phyloP scores from a whole-genome alignment of 192 early-diverging fungal genomes.

The Gorgonomyces haynaldii region DNA sequence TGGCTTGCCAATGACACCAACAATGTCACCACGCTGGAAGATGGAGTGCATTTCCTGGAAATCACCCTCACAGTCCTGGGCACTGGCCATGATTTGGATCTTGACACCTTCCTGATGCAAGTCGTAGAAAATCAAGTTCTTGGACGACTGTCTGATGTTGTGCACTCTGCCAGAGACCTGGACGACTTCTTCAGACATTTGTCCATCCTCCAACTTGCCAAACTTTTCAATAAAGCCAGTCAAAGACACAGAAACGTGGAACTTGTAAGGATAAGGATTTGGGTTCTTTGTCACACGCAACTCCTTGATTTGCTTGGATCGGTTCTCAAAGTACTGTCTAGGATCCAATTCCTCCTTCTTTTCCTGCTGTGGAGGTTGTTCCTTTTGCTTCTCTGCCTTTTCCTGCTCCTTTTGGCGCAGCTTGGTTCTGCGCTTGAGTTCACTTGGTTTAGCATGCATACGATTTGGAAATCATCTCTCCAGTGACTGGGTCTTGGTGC shows the following conservation, averaged over 20 bases:
- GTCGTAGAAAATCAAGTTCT: slow-evolving; percentile 93
- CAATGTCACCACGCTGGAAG: slow-evolving; percentile 90
- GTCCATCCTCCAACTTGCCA: slow-evolving; percentile 51
- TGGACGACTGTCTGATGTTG: slow-evolving; percentile 84
- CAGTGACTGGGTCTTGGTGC: slow-evolving; percentile 70
- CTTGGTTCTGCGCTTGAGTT: slow-evolving; percentile 86
- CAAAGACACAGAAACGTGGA: slow-evolving; percentile 76
- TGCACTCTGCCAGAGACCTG: slow-evolving; percentile 86
- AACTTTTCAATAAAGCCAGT: slow-evolving; percentile 83
- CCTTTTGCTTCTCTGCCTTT: slow-evolving; percentile 42
- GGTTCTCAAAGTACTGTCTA: slow-evolving; percentile 89
- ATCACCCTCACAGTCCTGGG: slow-evolving; percentile 47
- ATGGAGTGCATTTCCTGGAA: slow-evolving; percentile 72
- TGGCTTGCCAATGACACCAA: slow-evolving; percentile 85
- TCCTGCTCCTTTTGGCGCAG: slow-evolving; percentile 79
- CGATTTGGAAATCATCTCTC: slow-evolving; percentile 91
- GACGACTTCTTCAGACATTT: slow-evolving; percentile 57
- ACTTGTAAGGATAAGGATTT: slow-evolving; percentile 98
- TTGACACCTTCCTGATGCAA: slow-evolving; percentile 85
- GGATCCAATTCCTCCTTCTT: slow-evolving; percentile 73
- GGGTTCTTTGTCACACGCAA: slow-evolving; percentile 71
- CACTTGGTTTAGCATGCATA: slow-evolving; percentile 49
- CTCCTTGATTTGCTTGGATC: slow-evolving; percentile 71
- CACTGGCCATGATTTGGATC: slow-evolving; percentile 86
- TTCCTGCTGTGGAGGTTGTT: slow-evolving; percentile 39